Evolutionary conservation across 805 yeast genomes (phyloP), one percentile per base, ranked within the genome.

Genomic region (Lipomyces yamanashiensis): DNA sequence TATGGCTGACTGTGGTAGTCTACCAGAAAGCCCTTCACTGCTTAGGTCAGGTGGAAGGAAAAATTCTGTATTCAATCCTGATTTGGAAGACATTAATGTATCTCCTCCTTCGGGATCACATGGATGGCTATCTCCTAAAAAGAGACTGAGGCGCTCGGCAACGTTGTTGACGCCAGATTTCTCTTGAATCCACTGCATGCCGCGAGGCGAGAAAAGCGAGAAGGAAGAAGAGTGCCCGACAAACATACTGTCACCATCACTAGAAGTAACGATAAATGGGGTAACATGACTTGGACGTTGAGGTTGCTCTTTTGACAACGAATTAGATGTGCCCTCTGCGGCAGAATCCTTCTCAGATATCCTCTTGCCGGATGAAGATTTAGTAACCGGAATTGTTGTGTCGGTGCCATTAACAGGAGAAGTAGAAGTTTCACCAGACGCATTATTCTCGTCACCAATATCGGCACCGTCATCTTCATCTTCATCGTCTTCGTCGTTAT

Each of bases 111-210:
- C 43, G 43, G 28, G 5, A 28, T 28, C 5, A 28, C 43, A 39
- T 6, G 7, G 2, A 39, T 12, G n/a, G 2, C 17, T 19, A n/a
- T 49, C 53, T 12, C 10, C 7, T 8, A 10, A n/a, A 13, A 55
- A n/a, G n/a, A 19, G n/a, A 34, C 43, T 40, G 13, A 62, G 34
- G 19, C 48, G 50, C 10, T 55, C 40, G 44, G 48, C 58, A 28
- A 62, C 53, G 23, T 39, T 40, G n/a, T 36, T 43, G 52, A 39
- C 58, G 39, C 70, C 71, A 23, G 60, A 61, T 44, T 66, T 59
- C 40, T 58, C 62, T 40, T 50, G 50, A n/a, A 70, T 69, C 72
- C 72, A 70, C 33, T 57, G 33, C 33, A 69, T 37, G 2, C 72
- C 72, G 28, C 55, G 60, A 5, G 66, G 62, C 5, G 72, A 69